Evolutionary conservation across 2,329 filamentous ascomycete genomes (phyloP).

Genomic region (Cercospora beticola): DNA sequence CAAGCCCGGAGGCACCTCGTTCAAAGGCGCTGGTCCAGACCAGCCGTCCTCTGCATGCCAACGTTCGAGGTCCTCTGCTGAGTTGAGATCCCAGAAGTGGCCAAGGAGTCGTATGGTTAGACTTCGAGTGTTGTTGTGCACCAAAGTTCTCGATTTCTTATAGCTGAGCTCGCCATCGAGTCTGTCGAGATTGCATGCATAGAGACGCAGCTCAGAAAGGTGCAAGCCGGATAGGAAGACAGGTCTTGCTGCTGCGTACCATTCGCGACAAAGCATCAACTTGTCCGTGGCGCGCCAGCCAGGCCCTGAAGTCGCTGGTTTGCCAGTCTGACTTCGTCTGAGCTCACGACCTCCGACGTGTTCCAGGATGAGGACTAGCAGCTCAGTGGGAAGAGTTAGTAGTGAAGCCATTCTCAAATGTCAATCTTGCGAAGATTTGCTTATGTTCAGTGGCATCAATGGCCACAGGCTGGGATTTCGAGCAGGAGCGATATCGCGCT

Average conservation of each 20-base stretch:
- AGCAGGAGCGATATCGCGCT: not conserved
- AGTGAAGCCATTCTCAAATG: slow-evolving; percentile 17
- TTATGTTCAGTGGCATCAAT: not conserved
- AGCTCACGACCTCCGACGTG: slow-evolving; percentile 27
- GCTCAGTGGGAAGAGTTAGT: slow-evolving; percentile 22
- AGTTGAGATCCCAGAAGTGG: slow-evolving; percentile 21
- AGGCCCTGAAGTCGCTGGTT: not conserved
- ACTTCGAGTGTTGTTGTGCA: slow-evolving; percentile 26
- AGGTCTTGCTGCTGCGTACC: slow-evolving; percentile 21
- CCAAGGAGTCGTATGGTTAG: slow-evolving; percentile 19
- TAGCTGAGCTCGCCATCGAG: slow-evolving; percentile 17
- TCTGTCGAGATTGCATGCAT: slow-evolving; percentile 16
- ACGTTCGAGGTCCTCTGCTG: slow-evolving; percentile 4
- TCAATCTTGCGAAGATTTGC: not conserved
- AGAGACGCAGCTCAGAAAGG: slow-evolving; percentile 17
- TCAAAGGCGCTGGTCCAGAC: not conserved
- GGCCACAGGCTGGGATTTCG: not conserved
- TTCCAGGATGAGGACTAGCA: slow-evolving; percentile 22
- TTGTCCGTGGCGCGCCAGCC: slow-evolving; percentile 10
- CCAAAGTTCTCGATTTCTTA: slow-evolving; percentile 8
- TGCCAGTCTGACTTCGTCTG: slow-evolving; percentile 18
- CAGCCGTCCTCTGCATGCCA: slow-evolving; percentile 1
- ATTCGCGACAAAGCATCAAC: slow-evolving; percentile 19
- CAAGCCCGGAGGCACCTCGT: not conserved
- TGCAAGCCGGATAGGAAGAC: slow-evolving; percentile 21